These are phyloP conservation scores for Plasmopara halstedii DNA, from an alignment of 352 stramenopile genomes.

Conservation along the genomic window DNA sequence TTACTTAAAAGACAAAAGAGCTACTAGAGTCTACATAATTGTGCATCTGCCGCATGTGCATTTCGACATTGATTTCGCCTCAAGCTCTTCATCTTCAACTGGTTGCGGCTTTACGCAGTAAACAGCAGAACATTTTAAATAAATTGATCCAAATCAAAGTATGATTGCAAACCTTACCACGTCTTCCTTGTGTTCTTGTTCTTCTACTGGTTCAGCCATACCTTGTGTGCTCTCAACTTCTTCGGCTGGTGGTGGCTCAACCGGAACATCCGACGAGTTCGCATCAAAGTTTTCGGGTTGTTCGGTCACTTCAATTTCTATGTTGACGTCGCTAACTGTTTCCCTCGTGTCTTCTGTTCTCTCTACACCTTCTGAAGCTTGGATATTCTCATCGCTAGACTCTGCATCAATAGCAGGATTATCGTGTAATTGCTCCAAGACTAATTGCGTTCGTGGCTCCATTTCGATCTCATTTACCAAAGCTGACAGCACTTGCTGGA, in stretches of 20 bases:
- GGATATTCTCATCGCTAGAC: background rate
- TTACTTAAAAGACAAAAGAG: too few species aligned
- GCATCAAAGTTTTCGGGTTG: background rate
- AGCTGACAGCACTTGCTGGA: background rate
- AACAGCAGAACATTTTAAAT: background rate
- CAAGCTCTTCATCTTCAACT: slow-evolving; percentile 32
- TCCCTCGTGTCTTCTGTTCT: slow-evolving; percentile 2
- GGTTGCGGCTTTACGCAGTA: slow-evolving; percentile 1
- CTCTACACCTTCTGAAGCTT: slow-evolving; percentile 1
- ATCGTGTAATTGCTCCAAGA: background rate
- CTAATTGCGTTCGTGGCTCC: slow-evolving; percentile 1
- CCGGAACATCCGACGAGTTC: background rate
- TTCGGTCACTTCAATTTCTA: slow-evolving; percentile 12
- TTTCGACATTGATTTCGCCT: slow-evolving; percentile 56
- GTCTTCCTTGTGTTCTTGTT: slow-evolving; percentile 1
- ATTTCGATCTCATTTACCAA: slow-evolving; percentile 10
- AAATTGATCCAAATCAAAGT: background rate
- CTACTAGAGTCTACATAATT: slow-evolving; percentile 63
- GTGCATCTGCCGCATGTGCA: slow-evolving; percentile 53
- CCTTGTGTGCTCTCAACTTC: slow-evolving; percentile 10
- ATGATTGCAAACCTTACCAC: slow-evolving; percentile 3
- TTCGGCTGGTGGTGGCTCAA: slow-evolving; percentile 2
- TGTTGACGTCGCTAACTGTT: slow-evolving; percentile 3
- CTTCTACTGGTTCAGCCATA: background rate
- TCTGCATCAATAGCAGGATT: too few species aligned